Conservation (phyloP, 257 asterid genomes). For the Cruciata laevipes region DNA sequence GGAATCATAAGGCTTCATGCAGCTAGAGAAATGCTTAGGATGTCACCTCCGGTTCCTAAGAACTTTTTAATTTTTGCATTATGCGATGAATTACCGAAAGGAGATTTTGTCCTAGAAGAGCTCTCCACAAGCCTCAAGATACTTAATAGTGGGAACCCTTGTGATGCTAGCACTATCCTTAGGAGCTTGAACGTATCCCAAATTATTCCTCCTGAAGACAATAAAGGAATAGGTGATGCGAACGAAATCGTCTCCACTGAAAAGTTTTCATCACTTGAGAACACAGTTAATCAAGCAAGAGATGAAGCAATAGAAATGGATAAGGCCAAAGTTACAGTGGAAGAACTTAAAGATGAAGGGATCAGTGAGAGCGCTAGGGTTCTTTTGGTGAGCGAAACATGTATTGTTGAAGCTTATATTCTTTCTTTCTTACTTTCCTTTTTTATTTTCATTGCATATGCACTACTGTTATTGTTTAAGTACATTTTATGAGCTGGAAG, state of each 20-base stretch:
- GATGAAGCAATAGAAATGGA: slow-evolving; percentile 59
- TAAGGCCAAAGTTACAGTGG: slow-evolving; percentile 53
- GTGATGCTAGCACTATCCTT: slow-evolving; percentile 74
- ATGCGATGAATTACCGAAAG: slow-evolving; percentile 75
- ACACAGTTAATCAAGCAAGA: slow-evolving; percentile 51
- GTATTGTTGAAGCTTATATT: background rate
- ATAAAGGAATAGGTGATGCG: slow-evolving; percentile 13
- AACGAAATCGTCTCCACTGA: slow-evolving; percentile 31
- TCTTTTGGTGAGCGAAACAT: slow-evolving; percentile 47
- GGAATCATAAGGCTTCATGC: slow-evolving; percentile 89
- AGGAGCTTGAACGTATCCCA: slow-evolving; percentile 58
- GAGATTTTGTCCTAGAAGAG: slow-evolving; percentile 66
- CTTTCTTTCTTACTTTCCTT: background rate
- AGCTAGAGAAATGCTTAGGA: slow-evolving; percentile 88
- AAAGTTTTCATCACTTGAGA: slow-evolving; percentile 43
- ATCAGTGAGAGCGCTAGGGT: slow-evolving; percentile 65
- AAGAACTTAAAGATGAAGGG: slow-evolving; percentile 68
- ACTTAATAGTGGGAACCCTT: slow-evolving; percentile 39
- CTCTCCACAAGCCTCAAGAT: slow-evolving; percentile 51
- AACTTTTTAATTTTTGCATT: slow-evolving; percentile 59
- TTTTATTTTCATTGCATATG: background rate
- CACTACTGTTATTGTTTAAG: background rate
- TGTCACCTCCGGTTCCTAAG: slow-evolving; percentile 70
- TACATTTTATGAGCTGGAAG: background rate
- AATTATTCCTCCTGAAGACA: slow-evolving; percentile 24